A percentile compares a stretch with the other conserved stretches of the same genome.
Conservation (phyloP, 1,139 yeast genomes). For the Saccharomyces pastorianus region DNA sequence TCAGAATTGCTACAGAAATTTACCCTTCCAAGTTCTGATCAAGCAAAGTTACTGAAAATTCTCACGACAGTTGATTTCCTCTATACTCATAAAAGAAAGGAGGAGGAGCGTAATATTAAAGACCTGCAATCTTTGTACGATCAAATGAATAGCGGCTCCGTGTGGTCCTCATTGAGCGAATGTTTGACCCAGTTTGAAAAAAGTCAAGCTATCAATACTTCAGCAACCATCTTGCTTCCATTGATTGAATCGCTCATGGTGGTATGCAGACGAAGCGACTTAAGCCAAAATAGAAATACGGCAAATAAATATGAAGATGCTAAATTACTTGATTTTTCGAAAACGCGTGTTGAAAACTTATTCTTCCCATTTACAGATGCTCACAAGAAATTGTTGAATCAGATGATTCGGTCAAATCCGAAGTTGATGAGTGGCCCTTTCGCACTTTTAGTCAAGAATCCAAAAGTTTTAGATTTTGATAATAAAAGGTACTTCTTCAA, state of each 20-base stretch:
- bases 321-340: constrained; percentile 57
- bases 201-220: constrained; percentile 43
- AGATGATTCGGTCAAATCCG: constrained; percentile 86
- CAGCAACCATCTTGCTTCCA: constrained; percentile 79
- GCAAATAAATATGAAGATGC: constrained; percentile 45
- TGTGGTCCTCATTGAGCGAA: constrained; percentile 85
- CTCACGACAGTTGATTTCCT: constrained; percentile 85
- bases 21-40: constrained; percentile 77
- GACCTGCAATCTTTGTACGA: constrained; percentile 54
- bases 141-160: constrained; percentile 59
- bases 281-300: constrained; percentile 38
- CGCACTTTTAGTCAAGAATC: constrained; percentile 80
- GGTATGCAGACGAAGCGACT: constrained; percentile 81
- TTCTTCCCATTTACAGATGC: constrained; percentile 86
- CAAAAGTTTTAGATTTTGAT: constrained; percentile 88
- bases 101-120: constrained; percentile 22
- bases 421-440: constrained; percentile 96
- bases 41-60: constrained; percentile 75
- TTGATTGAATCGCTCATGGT: constrained; percentile 91
- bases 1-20: constrained; percentile 55
- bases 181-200: constrained; percentile 46
- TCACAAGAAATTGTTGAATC: constrained; percentile 81
- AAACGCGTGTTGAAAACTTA: constrained; percentile 69
- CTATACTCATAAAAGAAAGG: constrained; percentile 36
- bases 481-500: constrained; percentile 84